Evolutionary conservation across 129 eudicot genomes (phyloP).

Genomic region (Gnaphalium uliginosum): DNA sequence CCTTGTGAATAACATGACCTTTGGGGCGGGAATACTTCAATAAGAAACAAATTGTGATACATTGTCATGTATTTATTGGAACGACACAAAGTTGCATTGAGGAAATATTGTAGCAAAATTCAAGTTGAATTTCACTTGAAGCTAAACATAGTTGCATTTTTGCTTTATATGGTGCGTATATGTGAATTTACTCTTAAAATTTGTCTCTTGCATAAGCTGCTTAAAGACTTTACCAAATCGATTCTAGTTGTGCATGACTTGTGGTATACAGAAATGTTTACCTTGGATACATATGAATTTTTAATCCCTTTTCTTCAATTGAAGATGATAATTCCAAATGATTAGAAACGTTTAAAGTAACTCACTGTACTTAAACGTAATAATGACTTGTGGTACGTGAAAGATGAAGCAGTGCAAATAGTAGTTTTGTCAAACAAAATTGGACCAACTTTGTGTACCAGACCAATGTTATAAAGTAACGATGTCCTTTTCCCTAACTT

Average conservation of each 20-base stretch:
- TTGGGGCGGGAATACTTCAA: constrained; percentile 27
- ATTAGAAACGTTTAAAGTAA: not conserved
- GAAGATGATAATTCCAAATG: not conserved
- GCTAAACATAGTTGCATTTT: not conserved
- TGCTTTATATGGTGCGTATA: not conserved
- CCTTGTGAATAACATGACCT: constrained; percentile 38
- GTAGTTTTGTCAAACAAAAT: too few relatives aligned
- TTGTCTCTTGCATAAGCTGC: not conserved
- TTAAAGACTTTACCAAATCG: too few relatives aligned
- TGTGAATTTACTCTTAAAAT: not conserved
- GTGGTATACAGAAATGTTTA: not conserved
- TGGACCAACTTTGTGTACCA: not conserved
- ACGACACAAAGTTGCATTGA: not conserved
- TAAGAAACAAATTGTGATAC: constrained; percentile 18
- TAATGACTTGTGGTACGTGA: not conserved
- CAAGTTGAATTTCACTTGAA: constrained; percentile 2
- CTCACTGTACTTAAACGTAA: too few relatives aligned
- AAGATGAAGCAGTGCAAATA: too few relatives aligned
- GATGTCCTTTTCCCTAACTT: not conserved
- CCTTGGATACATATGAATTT: not conserved
- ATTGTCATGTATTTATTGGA: constrained; percentile 14
- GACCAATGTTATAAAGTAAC: not conserved
- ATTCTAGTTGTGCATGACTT: not conserved
- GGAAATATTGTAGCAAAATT: constrained; percentile 19
- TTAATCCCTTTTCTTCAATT: not conserved